Evolutionary conservation across 371 early-diverging fungal species (phyloP).

Genomic region (Amoeboaphelidium protococcarum): DNA sequence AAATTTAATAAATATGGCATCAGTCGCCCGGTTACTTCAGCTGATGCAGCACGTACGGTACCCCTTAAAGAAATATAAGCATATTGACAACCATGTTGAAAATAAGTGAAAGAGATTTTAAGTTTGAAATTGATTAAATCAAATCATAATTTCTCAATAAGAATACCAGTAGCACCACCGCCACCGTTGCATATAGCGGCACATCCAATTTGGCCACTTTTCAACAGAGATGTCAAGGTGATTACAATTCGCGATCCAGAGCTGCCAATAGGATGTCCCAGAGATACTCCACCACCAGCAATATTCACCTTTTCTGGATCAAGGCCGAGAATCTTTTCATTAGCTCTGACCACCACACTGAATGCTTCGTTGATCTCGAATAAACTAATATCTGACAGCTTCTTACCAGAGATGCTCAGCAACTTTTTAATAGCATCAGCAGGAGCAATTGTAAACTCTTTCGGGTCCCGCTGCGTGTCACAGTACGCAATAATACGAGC

Average conservation of each 20-base stretch:
- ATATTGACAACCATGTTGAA: too few relatives aligned
- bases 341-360: slow-evolving; percentile 76
- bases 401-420: slow-evolving; percentile 40
- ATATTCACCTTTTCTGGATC: slow-evolving; percentile 52
- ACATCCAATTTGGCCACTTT: slow-evolving; percentile 45
- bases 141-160: slow-evolving; percentile 27
- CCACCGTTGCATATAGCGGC: slow-evolving; percentile 91
- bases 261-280: slow-evolving; percentile 93
- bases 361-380: slow-evolving; percentile 97
- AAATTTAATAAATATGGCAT: too few relatives aligned
- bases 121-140: too few relatives aligned
- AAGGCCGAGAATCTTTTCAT: slow-evolving; percentile 47
- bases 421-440: slow-evolving; percentile 76
- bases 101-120: too few relatives aligned
- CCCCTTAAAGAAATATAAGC: too few relatives aligned
- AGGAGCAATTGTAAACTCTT: slow-evolving; percentile 75
- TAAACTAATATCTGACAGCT: slow-evolving; percentile 34
- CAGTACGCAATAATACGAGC: slow-evolving; percentile 41
- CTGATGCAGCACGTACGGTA: too few relatives aligned
- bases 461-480: slow-evolving; percentile 59
- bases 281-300: slow-evolving; percentile 84
- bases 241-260: slow-evolving; percentile 80
- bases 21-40: too few relatives aligned
- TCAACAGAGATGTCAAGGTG: slow-evolving; percentile 48
- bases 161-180: slow-evolving; percentile 74